Evolutionary conservation across 106 monocot species (phyloP).

Genomic region (Xerophyta viscosa): DNA sequence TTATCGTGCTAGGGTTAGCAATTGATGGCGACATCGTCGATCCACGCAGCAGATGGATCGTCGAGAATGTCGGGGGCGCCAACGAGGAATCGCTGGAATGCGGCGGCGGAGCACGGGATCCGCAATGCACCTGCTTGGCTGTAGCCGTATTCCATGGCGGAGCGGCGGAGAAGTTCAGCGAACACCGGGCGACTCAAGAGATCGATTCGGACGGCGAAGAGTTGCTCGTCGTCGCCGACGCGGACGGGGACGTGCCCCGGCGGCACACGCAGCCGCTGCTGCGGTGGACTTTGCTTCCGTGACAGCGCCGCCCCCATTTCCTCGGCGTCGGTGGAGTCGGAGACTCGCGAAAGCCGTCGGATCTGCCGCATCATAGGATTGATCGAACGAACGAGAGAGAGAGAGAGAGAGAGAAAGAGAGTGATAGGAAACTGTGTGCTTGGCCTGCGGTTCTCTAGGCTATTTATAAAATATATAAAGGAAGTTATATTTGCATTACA

Average conservation of each 20-base stretch:
- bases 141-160: conserved; percentile 44
- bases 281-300: neutral
- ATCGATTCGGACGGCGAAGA: conserved; percentile 24
- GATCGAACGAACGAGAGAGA: too few species aligned
- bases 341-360: conserved; percentile 21
- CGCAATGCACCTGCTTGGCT: conserved; percentile 28
- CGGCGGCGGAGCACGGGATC: conserved; percentile 22
- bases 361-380: conserved; percentile 42
- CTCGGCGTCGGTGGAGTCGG: conserved; percentile 16
- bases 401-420: too few species aligned
- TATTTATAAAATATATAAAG: too few species aligned
- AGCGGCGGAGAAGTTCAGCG: conserved; percentile 25
- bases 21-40: neutral
- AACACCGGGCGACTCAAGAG: conserved; percentile 20
- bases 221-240: conserved; percentile 27
- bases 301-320: neutral
- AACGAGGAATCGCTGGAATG: conserved; percentile 17
- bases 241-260: conserved; percentile 33
- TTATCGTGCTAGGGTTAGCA: too few species aligned
- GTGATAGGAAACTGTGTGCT: too few species aligned
- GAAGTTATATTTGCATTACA: too few species aligned
- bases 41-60: neutral
- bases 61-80: neutral
- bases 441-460: too few species aligned
- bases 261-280: conserved; percentile 1